Conservation (phyloP, 2,329 filamentous ascomycete species). For the Ophiosphaerella herpotricha region DNA sequence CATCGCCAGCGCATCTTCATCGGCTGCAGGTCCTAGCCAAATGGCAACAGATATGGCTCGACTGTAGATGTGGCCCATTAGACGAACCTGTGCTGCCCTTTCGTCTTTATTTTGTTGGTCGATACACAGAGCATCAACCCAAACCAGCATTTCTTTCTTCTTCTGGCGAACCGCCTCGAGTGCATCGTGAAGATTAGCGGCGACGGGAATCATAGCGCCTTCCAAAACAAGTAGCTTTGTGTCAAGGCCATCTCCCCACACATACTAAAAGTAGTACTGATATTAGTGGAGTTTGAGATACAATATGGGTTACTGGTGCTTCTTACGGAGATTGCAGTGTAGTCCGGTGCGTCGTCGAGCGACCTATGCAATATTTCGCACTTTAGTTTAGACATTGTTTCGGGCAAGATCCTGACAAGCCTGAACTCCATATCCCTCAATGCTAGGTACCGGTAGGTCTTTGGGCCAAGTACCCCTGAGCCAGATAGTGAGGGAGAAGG, state of each 20-base stretch:
- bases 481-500: neutral
- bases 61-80: constrained; percentile 28
- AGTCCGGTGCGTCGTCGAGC: constrained; percentile 20
- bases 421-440: constrained; percentile 15
- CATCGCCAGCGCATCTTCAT: constrained; percentile 36
- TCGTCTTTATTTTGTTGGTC: constrained; percentile 28
- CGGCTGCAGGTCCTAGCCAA: constrained; percentile 35
- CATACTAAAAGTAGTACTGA: constrained; percentile 22
- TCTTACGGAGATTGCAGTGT: constrained; percentile 36
- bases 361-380: constrained; percentile 17
- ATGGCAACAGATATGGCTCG: constrained; percentile 17
- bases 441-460: constrained; percentile 12
- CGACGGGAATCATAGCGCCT: constrained; percentile 12
- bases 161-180: constrained; percentile 16
- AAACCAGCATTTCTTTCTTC: constrained; percentile 15
- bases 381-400: constrained; percentile 19
- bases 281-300: neutral
- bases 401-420: constrained; percentile 15
- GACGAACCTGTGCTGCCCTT: constrained; percentile 17
- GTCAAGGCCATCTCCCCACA: constrained; percentile 39
- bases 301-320: neutral
- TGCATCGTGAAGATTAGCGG: constrained; percentile 21
- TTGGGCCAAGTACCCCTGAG: constrained; percentile 10
- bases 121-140: constrained; percentile 40
- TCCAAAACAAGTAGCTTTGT: constrained; percentile 13